Conservation (phyloP, 2,329 filamentous ascomycete species). For the Septoria linicola region DNA sequence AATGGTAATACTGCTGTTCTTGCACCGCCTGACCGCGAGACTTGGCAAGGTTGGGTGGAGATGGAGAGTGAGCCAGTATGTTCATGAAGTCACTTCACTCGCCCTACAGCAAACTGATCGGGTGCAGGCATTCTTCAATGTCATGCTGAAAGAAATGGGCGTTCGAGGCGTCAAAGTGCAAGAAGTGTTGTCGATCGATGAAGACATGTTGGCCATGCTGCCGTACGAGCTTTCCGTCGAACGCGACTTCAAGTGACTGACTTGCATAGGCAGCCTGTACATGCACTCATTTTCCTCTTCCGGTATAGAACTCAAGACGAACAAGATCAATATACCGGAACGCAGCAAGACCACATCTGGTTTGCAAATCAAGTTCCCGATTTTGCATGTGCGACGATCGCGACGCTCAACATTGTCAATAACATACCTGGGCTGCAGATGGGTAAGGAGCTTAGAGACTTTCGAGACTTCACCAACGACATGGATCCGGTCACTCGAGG, state of each 20-base stretch:
- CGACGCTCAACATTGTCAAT: conserved; percentile 89
- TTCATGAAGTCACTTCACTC: conserved; percentile 3
- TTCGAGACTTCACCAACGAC: conserved; percentile 68
- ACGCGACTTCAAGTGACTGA: conserved; percentile 28
- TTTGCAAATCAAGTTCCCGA: conserved; percentile 88
- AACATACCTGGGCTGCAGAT: conserved; percentile 68
- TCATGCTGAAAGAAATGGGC: conserved; percentile 76
- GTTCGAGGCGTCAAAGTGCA: conserved; percentile 70
- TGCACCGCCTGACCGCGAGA: conserved; percentile 52
- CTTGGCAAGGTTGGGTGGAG: conserved; percentile 75
- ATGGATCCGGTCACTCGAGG: conserved; percentile 74
- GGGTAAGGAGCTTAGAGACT: conserved; percentile 66
- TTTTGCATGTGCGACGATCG: conserved; percentile 90
- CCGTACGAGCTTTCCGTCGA: conserved; percentile 38
- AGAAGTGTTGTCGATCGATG: conserved; percentile 73
- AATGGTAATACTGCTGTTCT: conserved; percentile 11
- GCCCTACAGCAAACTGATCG: conserved; percentile 19
- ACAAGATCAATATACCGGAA: conserved; percentile 48
- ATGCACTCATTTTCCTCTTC: conserved; percentile 88
- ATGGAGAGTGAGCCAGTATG: conserved; percentile 85
- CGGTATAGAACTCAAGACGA: conserved; percentile 57
- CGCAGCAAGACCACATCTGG: conserved; percentile 68
- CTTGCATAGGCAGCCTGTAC: conserved; percentile 61
- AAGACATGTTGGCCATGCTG: conserved; percentile 60
- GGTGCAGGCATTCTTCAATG: conserved; percentile 74